These are phyloP conservation scores for Phalaenopsis aphrodite DNA, from an alignment of 106 monocot genomes.

Conservation along the genomic window DNA sequence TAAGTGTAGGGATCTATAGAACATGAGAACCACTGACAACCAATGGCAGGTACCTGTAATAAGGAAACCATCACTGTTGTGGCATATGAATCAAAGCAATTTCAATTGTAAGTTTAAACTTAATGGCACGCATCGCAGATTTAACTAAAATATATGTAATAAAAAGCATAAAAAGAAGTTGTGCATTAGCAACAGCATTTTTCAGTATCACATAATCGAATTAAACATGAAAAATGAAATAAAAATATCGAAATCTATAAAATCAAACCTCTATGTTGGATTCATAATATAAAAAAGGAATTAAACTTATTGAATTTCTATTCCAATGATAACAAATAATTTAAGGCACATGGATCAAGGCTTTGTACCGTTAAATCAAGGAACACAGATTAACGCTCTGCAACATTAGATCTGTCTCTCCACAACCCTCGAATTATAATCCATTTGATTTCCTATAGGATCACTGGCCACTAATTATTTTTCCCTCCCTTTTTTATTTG, in stretches of 20 bases:
- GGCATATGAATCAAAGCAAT: background rate
- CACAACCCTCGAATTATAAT: no score
- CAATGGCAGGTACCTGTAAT: slow-evolving; percentile 69
- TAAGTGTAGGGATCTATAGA: slow-evolving; percentile 42
- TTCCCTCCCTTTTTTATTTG: no score
- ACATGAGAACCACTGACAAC: slow-evolving; percentile 79
- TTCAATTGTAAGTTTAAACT: background rate
- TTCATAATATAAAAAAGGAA: no score
- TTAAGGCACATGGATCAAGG: no score
- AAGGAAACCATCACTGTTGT: background rate
- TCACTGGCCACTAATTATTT: no score
- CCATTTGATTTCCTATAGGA: no score
- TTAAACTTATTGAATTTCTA: no score
- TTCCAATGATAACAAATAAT: no score
- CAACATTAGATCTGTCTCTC: no score
- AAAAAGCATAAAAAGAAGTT: background rate
- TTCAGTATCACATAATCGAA: background rate
- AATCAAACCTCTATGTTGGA: background rate
- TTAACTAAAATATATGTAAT: background rate
- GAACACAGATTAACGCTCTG: no score
- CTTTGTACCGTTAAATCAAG: no score
- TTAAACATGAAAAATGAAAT: background rate
- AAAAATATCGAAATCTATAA: background rate
- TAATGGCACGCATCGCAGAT: background rate
- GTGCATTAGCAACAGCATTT: background rate